These are phyloP conservation scores for Straminergon stramineum DNA, from an alignment of 225 moss, liverwort and hornwort species.

Conservation along the genomic window DNA sequence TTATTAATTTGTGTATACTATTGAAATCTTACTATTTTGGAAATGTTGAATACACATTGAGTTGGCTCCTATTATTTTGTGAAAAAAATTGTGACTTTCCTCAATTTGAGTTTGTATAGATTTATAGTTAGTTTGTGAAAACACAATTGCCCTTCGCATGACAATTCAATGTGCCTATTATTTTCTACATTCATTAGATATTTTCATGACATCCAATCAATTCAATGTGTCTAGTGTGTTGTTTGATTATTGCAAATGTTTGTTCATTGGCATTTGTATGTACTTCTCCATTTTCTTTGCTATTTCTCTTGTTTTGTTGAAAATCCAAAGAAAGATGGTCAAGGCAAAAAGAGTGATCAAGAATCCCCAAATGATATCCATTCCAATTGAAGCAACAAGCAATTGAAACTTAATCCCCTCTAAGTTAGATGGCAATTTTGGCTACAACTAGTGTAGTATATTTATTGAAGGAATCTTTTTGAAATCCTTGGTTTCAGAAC, in stretches of 20 bases:
- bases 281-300: neutral
- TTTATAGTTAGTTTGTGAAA: neutral
- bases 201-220: rapidly evolving
- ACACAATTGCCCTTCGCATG: rapidly evolving
- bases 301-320: neutral
- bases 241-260: neutral
- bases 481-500: neutral
- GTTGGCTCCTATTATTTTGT: neutral
- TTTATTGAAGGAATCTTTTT: neutral
- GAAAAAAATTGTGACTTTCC: neutral
- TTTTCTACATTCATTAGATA: neutral
- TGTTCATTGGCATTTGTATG: neutral
- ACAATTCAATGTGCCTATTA: neutral
- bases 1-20: neutral
- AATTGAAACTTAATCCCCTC: neutral
- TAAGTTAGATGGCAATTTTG: neutral
- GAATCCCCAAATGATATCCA: neutral
- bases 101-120: neutral
- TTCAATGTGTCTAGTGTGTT: neutral
- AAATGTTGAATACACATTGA: neutral
- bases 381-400: neutral
- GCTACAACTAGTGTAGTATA: neutral
- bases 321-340: neutral
- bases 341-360: neutral
- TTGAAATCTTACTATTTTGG: neutral